Conservation (phyloP, 805 yeast genomes). For the Yarrowia sp. region DNA sequence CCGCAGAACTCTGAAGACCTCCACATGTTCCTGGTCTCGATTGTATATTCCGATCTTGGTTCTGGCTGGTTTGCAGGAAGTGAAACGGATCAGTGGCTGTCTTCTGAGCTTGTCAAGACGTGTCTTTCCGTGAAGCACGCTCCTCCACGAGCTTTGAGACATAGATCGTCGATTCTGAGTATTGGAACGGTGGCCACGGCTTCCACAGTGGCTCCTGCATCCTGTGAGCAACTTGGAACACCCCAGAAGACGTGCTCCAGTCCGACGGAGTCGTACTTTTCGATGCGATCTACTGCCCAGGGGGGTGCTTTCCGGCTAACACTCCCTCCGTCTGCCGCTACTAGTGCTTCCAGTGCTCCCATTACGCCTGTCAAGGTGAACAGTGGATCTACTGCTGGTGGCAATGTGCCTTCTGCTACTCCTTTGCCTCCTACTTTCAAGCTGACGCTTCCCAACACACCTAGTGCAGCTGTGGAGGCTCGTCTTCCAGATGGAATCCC, state of each 20-base stretch:
- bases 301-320: slow-evolving; percentile 27
- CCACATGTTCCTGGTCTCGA: slow-evolving; percentile 42
- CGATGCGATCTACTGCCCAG: slow-evolving; percentile 19
- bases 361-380: slow-evolving; percentile 24
- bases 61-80: slow-evolving; percentile 42
- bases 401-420: neutral
- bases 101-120: slow-evolving; percentile 24
- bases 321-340: slow-evolving; percentile 21
- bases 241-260: slow-evolving; percentile 27
- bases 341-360: slow-evolving; percentile 33
- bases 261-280: slow-evolving; percentile 31
- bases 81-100: slow-evolving; percentile 30
- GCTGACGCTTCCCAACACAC: slow-evolving; percentile 26
- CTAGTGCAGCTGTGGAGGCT: slow-evolving; percentile 12
- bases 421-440: slow-evolving; percentile 7
- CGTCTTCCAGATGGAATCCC: slow-evolving; percentile 24
- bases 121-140: slow-evolving; percentile 30
- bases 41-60: slow-evolving; percentile 43
- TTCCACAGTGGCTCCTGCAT: neutral
- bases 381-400: neutral
- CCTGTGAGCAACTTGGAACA: slow-evolving; percentile 12
- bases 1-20: slow-evolving; percentile 43
- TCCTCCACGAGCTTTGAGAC: slow-evolving; percentile 25
- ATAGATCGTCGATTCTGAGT: slow-evolving; percentile 28
- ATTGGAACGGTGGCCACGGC: slow-evolving; percentile 9